These are phyloP conservation scores for Fusarium sp. DNA, from an alignment of 2,329 filamentous ascomycete species.

Conservation along the genomic window DNA sequence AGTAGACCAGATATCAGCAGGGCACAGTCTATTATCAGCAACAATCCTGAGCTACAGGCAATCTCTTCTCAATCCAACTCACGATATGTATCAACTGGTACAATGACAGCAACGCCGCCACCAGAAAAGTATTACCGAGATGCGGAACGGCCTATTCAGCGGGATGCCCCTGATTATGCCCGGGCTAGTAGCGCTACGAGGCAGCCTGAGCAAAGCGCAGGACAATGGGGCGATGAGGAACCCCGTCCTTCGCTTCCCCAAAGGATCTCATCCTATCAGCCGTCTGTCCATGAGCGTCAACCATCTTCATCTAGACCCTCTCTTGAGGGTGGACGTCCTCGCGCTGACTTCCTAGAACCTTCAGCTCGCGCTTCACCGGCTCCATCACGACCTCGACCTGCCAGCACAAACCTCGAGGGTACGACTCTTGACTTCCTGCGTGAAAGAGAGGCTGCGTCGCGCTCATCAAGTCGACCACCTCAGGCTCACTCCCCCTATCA, in stretches of 20 bases:
- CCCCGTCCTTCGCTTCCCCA: conserved; percentile 33
- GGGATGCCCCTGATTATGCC: conserved; percentile 42
- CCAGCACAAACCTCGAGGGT: conserved; percentile 86
- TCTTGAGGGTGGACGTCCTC: conserved; percentile 48
- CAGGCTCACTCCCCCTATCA: conserved; percentile 60
- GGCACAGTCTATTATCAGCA: conserved; percentile 75
- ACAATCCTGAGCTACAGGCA: conserved; percentile 72
- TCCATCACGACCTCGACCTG: conserved; percentile 74
- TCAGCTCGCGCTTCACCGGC: conserved; percentile 50
- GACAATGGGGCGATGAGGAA: conserved; percentile 40
- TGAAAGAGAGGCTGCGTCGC: conserved; percentile 76
- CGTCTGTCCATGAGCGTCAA: conserved; percentile 47
- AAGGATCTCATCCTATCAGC: conserved; percentile 49
- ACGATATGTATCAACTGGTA: conserved; percentile 74
- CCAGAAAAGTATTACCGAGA: conserved; percentile 58
- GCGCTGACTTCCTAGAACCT: conserved; percentile 47
- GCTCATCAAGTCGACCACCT: conserved; percentile 53
- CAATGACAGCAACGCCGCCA: conserved; percentile 79
- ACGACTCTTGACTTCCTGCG: conserved; percentile 83
- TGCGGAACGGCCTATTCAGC: conserved; percentile 34
- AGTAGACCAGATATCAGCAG: conserved; percentile 68
- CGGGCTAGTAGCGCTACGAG: conserved; percentile 51
- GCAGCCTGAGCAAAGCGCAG: conserved; percentile 40
- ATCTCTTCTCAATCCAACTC: conserved; percentile 63
- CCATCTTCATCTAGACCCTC: conserved; percentile 48